These are phyloP conservation scores for Ceratocystis huliohia DNA, from an alignment of 2,329 filamentous ascomycete genomes.

Conservation along the genomic window DNA sequence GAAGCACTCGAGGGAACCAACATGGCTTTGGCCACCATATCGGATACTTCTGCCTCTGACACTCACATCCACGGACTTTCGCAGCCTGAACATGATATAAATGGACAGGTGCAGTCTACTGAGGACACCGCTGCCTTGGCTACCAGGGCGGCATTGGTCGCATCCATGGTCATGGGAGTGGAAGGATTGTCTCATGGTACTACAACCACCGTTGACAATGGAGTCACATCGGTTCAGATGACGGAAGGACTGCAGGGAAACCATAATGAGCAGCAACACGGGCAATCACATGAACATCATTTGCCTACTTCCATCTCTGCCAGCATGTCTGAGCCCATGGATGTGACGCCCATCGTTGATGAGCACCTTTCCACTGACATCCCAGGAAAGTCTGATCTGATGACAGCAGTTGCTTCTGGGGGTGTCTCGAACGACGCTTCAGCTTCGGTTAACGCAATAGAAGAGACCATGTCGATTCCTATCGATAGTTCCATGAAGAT, in stretches of 20 bases:
- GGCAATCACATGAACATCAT: constrained; percentile 5
- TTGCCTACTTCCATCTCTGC: background rate
- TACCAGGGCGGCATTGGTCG: constrained; percentile 16
- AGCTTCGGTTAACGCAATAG: constrained; percentile 1
- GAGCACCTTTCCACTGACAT: background rate
- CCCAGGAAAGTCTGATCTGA: background rate
- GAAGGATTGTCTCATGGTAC: constrained; percentile 3
- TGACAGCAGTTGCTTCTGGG: background rate
- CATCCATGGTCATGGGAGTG: constrained; percentile 16
- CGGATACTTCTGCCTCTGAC: constrained; percentile 29
- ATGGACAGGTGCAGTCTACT: constrained; percentile 1
- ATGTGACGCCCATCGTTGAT: constrained; percentile 11
- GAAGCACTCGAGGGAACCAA: constrained; percentile 29
- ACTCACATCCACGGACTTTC: constrained; percentile 9
- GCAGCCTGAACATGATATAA: constrained; percentile 1
- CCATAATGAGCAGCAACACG: background rate
- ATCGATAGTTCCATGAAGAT: constrained; percentile 11
- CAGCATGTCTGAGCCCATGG: constrained; percentile 9
- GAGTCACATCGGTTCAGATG: constrained; percentile 13
- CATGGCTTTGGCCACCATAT: constrained; percentile 26
- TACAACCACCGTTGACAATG: background rate
- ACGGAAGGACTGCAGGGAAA: constrained; percentile 13
- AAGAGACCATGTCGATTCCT: background rate
- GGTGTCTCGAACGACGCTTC: background rate
- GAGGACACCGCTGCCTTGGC: constrained; percentile 3